Base-by-base conservation (phyloP, 495 filamentous ascomycete species). In the Hypoxylon trugodes region DNA sequence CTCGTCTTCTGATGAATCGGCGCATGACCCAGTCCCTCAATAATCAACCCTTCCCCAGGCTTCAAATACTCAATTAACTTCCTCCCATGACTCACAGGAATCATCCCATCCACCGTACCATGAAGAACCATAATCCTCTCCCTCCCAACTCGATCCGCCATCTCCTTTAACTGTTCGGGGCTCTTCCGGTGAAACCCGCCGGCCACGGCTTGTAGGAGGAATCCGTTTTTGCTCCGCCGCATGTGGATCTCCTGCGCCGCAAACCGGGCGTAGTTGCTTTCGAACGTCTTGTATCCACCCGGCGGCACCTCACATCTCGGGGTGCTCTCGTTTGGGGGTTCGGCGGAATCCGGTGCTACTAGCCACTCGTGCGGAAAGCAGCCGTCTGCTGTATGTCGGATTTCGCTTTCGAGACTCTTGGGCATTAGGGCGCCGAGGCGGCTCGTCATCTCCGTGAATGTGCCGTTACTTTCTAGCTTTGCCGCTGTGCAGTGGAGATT, bases 161-260 rank as follows among this genome's bases (percentile, higher is more conserved):
- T 42, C 41, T 77, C 63, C 63, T 75, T 77, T 22, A 92, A 68
- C 69, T 90, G 83, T 16, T 71, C 79, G 0, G 81, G 64, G 4
- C 72, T 81, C 73, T 90, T 90, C 56, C 84, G 73, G 73, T 91
- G 89, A 77, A 86, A 90, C 9, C 80, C 81, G n/a, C 84, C 87
- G 0, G 89, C 89, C 21, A 90, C 79, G 9, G 83, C 81, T 70
- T 92, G 89, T 51, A 86, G 72, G 16, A 90, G 68, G 66, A 89
- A 87, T n/a, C 87, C 87, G 28, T 77, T 79, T 35, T 77, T 79
- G 4, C 76, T 78, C 15, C 67, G 62, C 16, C 83, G 75, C 66
- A 89, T 88, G 26, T 55, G 70, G 25, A 90, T 51, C 67, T 90
- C 86, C 36, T 86, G 81, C 3, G 89, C 88, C 0, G 85, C 82